Conservation (phyloP, 225 moss, liverwort and hornwort species). For the Lunularia cruciata region DNA sequence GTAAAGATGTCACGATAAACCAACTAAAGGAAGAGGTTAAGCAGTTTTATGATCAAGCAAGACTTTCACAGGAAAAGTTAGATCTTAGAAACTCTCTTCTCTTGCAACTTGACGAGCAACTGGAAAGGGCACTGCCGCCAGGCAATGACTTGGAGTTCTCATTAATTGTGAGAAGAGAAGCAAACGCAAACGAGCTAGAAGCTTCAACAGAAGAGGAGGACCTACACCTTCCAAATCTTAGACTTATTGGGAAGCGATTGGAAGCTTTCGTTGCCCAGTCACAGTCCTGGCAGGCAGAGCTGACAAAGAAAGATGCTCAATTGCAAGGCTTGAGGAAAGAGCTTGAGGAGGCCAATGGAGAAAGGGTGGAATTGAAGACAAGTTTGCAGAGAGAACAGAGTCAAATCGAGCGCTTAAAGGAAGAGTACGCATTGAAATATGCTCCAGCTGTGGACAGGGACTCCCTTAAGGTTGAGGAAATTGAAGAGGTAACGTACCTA, state of each 20-base stretch:
- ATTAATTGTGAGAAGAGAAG: background rate
- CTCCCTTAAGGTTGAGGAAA: conserved; percentile 48
- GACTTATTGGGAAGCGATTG: conserved; percentile 27
- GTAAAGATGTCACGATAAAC: conserved; percentile 65
- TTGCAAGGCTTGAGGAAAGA: conserved; percentile 62
- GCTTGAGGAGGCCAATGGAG: conserved; percentile 52
- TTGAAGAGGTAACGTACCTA: conserved; percentile 83
- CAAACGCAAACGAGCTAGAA: background rate
- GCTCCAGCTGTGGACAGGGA: conserved; percentile 34
- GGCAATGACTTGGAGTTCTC: conserved; percentile 15
- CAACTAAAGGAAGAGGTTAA: conserved; percentile 52
- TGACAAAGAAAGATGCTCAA: conserved; percentile 58
- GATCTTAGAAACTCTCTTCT: conserved; percentile 21
- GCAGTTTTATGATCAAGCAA: conserved; percentile 43
- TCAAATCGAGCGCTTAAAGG: conserved; percentile 57
- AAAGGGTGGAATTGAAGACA: conserved; percentile 56
- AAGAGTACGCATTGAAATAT: conserved; percentile 41
- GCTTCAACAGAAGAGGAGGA: conserved; percentile 22
- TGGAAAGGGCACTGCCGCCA: conserved; percentile 16
- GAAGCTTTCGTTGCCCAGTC: conserved; percentile 26
- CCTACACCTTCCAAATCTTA: conserved; percentile 28
- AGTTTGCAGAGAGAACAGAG: conserved; percentile 51
- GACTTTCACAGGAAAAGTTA: conserved; percentile 35
- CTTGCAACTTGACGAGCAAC: conserved; percentile 30
- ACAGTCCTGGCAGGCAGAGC: conserved; percentile 45